These are phyloP conservation scores for Pseudogymnoascus sp. DNA, from an alignment of 2,329 filamentous ascomycete species.

Conservation along the genomic window DNA sequence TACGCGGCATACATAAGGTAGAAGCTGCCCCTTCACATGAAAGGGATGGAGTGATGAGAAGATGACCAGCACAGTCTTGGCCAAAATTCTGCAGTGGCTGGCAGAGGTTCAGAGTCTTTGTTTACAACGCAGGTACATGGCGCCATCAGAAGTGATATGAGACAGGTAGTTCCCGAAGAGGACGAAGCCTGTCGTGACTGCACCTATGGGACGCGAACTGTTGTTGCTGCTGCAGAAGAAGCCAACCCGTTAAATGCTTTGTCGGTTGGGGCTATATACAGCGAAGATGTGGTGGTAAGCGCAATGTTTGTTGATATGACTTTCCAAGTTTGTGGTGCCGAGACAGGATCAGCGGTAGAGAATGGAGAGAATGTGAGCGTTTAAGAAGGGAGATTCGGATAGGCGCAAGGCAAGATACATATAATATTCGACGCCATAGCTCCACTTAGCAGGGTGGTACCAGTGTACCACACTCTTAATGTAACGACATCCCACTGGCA, in stretches of 20 bases:
- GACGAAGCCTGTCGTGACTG: conserved; percentile 24
- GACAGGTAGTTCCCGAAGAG: conserved; percentile 29
- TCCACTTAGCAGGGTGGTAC: conserved; percentile 15
- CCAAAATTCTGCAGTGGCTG: too few species aligned
- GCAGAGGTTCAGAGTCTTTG: too few species aligned
- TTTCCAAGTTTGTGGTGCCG: conserved; percentile 22
- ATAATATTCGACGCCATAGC: conserved; percentile 27
- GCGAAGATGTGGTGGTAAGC: conserved; percentile 17
- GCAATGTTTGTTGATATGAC: conserved; percentile 19
- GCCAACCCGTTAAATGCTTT: conserved; percentile 23
- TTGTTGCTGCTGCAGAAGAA: conserved; percentile 21
- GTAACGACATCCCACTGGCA: background rate
- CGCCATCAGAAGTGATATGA: conserved; percentile 21
- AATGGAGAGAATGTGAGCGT: conserved; percentile 16
- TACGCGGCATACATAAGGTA: background rate
- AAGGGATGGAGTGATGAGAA: background rate
- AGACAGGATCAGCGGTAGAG: conserved; percentile 11
- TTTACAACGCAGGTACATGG: conserved; percentile 10
- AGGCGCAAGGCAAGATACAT: conserved; percentile 19
- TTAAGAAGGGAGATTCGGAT: conserved; percentile 20
- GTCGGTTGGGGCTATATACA: conserved; percentile 24
- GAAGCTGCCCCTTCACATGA: background rate
- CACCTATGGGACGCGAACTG: conserved; percentile 17
- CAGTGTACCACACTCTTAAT: too few species aligned
- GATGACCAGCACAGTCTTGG: too few species aligned